Evolutionary conservation across 1,139 yeast genomes (phyloP).

Genomic region (Suhomyces taliae): DNA sequence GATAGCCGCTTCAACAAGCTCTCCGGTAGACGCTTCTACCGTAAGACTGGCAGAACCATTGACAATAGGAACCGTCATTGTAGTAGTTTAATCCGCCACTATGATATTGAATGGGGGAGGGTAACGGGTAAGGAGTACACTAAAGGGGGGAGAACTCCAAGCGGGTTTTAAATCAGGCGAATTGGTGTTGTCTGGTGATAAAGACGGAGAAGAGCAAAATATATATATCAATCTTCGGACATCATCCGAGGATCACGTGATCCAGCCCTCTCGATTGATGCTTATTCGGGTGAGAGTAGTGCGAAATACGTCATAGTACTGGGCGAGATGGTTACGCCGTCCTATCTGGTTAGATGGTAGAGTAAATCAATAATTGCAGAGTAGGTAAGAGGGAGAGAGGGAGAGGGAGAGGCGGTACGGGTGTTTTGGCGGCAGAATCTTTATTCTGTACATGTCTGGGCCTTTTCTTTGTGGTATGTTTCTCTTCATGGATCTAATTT

Average conservation of each 20-base stretch:
- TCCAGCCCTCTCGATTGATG: not conserved
- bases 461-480: too few species aligned
- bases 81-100: not conserved
- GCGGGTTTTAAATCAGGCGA: not conserved
- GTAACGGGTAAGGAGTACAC: too few species aligned
- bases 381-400: not conserved
- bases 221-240: not conserved
- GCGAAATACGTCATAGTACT: slow-evolving; percentile 3
- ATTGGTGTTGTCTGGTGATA: not conserved
- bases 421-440: not conserved
- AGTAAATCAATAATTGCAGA: too few species aligned
- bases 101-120: too few species aligned
- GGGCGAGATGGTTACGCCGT: too few species aligned
- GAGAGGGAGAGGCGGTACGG: not conserved
- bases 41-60: slow-evolving; percentile 53
- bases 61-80: slow-evolving; percentile 35
- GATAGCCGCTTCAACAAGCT: slow-evolving; percentile 37
- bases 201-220: not conserved
- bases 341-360: too few species aligned
- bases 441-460: too few species aligned
- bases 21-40: slow-evolving; percentile 41
- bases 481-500: too few species aligned
- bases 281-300: slow-evolving; percentile 9
- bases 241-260: slow-evolving; percentile 8
- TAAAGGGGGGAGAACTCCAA: not conserved